Evolutionary conservation across 2,329 filamentous ascomycete species (phyloP).

Genomic region (Mycosphaerella sp.): DNA sequence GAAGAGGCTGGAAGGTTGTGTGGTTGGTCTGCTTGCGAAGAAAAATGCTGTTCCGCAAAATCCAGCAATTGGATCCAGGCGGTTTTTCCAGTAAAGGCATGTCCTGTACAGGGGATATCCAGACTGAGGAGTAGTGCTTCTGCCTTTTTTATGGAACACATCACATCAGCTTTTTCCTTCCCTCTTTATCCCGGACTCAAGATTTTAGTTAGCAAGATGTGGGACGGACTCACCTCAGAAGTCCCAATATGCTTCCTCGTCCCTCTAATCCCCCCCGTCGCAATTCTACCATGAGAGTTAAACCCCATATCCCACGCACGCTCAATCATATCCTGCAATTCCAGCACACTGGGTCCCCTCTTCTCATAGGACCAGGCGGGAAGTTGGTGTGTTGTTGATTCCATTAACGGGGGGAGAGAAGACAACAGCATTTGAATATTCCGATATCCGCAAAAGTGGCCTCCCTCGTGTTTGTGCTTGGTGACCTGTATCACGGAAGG

Average conservation of each 20-base stretch:
- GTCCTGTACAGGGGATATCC: conserved; percentile 49
- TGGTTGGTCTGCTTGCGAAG: conserved; percentile 43
- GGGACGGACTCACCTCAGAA: no score
- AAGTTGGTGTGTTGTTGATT: conserved; percentile 26
- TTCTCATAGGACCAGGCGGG: background rate
- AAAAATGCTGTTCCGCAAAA: conserved; percentile 68
- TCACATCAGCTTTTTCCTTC: no score
- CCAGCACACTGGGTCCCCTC: conserved; percentile 59
- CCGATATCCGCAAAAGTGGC: conserved; percentile 83
- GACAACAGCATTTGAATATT: conserved; percentile 80
- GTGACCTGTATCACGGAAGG: conserved; percentile 68
- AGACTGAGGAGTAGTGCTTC: conserved; percentile 68
- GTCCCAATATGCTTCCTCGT: conserved; percentile 97
- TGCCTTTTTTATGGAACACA: conserved; percentile 44
- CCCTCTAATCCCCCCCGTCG: conserved; percentile 77
- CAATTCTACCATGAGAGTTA: conserved; percentile 62
- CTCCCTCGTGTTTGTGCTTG: conserved; percentile 67
- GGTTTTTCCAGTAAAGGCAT: conserved; percentile 50
- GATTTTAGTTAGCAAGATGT: no score
- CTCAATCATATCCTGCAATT: conserved; percentile 81
- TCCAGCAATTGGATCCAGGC: conserved; percentile 51
- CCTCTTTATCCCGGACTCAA: no score
- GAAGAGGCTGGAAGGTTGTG: no score
- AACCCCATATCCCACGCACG: conserved; percentile 79
- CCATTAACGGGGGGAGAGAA: conserved; percentile 25